phyloP scores from a whole-genome alignment of 768 basidiomycete species.

The Polyporus arcularius region DNA sequence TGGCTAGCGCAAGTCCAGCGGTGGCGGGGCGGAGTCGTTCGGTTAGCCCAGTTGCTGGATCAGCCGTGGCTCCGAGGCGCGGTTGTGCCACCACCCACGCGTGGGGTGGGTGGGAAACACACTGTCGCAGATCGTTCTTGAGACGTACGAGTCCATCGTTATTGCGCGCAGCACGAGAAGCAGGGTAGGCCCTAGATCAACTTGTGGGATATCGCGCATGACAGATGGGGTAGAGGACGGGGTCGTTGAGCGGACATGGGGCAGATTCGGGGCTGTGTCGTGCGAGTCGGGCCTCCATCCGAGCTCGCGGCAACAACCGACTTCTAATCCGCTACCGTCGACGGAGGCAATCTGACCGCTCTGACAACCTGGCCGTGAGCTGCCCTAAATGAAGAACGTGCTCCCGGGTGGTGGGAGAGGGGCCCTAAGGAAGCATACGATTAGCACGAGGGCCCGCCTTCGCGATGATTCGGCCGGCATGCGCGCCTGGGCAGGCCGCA shows the following conservation, averaged over 20 bases:
- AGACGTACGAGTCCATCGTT: not conserved
- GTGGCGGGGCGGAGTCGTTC: not conserved
- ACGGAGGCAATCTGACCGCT: constrained; percentile 2
- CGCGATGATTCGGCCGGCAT: constrained; percentile 8
- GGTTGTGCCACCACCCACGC: not conserved
- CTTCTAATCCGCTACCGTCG: not conserved
- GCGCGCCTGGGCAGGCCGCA: constrained; percentile 4
- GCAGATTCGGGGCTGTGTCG: constrained; percentile 7
- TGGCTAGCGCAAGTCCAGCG: not conserved
- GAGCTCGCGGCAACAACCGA: constrained; percentile 1
- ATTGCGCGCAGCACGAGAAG: constrained; percentile 2
- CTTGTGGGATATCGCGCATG: not conserved
- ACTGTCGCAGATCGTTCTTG: constrained; percentile 5
- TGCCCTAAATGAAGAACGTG: constrained; percentile 1
- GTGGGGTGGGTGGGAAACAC: constrained; percentile 4
- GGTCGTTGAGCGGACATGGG: constrained; percentile 4
- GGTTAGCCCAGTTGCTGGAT: not conserved
- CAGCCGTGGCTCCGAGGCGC: not conserved
- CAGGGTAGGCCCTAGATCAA: not conserved
- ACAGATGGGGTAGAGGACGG: not conserved
- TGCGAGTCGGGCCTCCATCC: not conserved
- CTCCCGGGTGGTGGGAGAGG: constrained; percentile 1
- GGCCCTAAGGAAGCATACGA: constrained; percentile 8
- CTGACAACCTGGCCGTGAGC: not conserved
- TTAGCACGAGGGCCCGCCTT: constrained; percentile 12